Evolutionary conservation across 371 early-diverging fungal genomes (phyloP), one percentile per base, ranked within the genome.

Genomic region (Zopfochytrium polystomum): DNA sequence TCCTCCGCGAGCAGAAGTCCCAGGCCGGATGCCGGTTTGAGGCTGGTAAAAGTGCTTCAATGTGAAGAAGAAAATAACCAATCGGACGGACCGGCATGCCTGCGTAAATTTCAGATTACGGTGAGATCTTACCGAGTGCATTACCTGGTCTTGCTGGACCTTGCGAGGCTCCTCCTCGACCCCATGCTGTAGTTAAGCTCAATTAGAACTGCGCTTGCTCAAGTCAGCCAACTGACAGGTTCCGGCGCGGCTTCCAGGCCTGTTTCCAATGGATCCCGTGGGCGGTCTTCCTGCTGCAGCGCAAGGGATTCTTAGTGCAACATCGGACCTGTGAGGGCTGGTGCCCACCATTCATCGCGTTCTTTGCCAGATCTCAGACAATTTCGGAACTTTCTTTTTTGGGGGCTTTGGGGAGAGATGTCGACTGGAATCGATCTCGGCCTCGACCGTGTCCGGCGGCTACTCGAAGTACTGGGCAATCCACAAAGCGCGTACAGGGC

Each of bases 381-480:
- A n/a, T n/a, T n/a, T n/a, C n/a, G n/a, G n/a, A n/a, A n/a, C n/a
- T n/a, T n/a, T n/a, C n/a, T n/a, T n/a, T n/a, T n/a, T n/a, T n/a
- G n/a, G n/a, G n/a, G n/a, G n/a, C n/a, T n/a, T n/a, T n/a, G n/a
- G n/a, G n/a, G n/a, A n/a, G n/a, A n/a, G n/a, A n/a, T n/a, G n/a
- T n/a, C n/a, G n/a, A n/a, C n/a, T n/a, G n/a, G n/a, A n/a, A 68
- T 74, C 27, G 34, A 58, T 1, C 60, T 71, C 31, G 74, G 74
- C 18, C 62, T 71, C 25, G 64, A 53, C 18, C 79, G 90, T 48
- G 86, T 90, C 46, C 52, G 63, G 13, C 38, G 44, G 3, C 76
- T 92, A 33, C 71, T 93, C 3, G 66, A 72, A 2, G 73, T 73
- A 4, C 77, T 91, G 0, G 72, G 46, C 49, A 72, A 76, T 63